Conservation (phyloP, 345 rosid genomes). For the Pugionium dolabratum region DNA sequence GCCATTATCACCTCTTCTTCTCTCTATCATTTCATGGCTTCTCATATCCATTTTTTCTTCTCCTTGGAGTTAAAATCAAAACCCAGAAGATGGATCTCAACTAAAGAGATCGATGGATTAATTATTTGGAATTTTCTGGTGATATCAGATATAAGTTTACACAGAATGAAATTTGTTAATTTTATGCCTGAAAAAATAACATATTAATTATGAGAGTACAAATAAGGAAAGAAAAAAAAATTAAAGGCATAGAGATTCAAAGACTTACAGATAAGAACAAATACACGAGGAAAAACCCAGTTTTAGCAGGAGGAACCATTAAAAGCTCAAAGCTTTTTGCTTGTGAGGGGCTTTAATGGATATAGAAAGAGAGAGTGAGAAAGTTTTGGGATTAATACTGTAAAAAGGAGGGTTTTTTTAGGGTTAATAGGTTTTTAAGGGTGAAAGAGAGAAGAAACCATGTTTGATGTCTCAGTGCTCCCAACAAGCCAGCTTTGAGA, state of each 20-base stretch:
- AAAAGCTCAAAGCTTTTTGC: slow-evolving; percentile 34
- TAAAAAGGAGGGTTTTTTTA: slow-evolving; percentile 6
- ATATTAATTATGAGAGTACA: slow-evolving; percentile 30
- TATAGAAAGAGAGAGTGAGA: slow-evolving; percentile 25
- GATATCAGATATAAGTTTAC: not conserved
- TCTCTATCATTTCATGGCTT: slow-evolving; percentile 47
- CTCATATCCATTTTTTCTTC: slow-evolving; percentile 36
- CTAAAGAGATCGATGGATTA: slow-evolving; percentile 22
- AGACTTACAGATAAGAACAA: slow-evolving; percentile 37
- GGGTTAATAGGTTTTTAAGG: slow-evolving; percentile 22
- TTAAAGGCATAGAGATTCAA: slow-evolving; percentile 23
- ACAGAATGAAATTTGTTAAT: slow-evolving; percentile 1
- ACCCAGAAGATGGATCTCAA: slow-evolving; percentile 16
- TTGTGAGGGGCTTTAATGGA: slow-evolving; percentile 40
- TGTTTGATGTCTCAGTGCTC: slow-evolving; percentile 64
- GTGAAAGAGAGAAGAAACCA: slow-evolving; percentile 34
- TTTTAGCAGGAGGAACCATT: slow-evolving; percentile 33
- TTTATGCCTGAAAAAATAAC: slow-evolving; percentile 39
- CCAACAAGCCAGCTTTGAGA: slow-evolving; percentile 68
- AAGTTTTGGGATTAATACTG: slow-evolving; percentile 32
- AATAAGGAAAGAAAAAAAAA: slow-evolving; percentile 28
- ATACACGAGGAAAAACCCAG: slow-evolving; percentile 32
- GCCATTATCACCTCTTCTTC: slow-evolving; percentile 52
- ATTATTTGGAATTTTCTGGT: not conserved
- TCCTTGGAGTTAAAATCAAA: slow-evolving; percentile 11